Evolutionary conservation across 441 rosid species (phyloP), one percentile per base, ranked within the genome.

Genomic region (Erodium moschatum): DNA sequence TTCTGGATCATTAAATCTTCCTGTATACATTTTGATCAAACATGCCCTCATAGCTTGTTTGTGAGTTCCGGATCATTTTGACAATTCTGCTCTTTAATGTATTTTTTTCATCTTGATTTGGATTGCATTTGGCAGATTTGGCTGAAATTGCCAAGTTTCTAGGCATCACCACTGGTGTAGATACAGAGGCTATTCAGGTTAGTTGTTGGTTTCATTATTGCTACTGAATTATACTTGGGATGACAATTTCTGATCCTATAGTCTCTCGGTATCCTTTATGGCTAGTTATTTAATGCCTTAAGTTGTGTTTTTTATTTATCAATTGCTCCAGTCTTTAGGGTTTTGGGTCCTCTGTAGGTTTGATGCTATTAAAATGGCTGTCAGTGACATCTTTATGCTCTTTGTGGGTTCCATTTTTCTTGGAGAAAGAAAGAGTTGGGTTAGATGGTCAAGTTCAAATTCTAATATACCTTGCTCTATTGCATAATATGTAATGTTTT

Each of bases 111-210:
- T 5, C 42, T 38, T 38, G 62, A 56, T 56, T 19, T 56, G 62
- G 1, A 18, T 71, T 69, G 15, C 60, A 54, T 66, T 40, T 74
- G 71, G 67, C 85, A 94, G 97, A 91, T 87, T 82, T 91, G 80
- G 97, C 91, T 1, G 98, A 89, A 83, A 87, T 94, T 48, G 98
- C 98, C 10, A 94, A 94, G 84, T 91, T 94, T 81, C 79, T 91
- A 54, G 97, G 97, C 27, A 81, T 94, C 70, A 89, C 92, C 13
- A 80, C 93, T 63, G 73, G 87, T 0, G 75, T 91, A 18, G 98
- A 94, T 81, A 85, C 86, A 7, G 98, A 94, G 77, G 89, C 90
- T 40, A 87, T 94, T 73, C 96, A 94, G 81, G 97, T 93, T 67
- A 72, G 85, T 58, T 58, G 7, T 56, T 7, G 11, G 18, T 18